These are phyloP conservation scores for Sporothrix globosa DNA, from an alignment of 2,329 filamentous ascomycete species.

Conservation along the genomic window DNA sequence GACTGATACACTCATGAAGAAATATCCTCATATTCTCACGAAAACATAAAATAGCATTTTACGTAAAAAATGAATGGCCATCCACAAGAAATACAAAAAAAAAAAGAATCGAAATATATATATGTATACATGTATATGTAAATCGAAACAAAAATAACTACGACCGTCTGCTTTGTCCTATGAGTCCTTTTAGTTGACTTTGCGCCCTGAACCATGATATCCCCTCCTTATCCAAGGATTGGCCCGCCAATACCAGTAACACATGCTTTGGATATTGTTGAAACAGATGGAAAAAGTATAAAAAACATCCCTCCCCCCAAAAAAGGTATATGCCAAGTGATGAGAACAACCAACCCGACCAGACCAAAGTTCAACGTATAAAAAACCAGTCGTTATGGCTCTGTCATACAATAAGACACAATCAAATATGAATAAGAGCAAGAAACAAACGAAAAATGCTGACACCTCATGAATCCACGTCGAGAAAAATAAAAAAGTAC, in stretches of 20 bases:
- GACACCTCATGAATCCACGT: background rate
- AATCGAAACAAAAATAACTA: background rate
- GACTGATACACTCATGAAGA: no score
- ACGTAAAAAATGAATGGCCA: background rate
- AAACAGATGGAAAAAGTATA: background rate
- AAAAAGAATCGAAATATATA: conserved; percentile 11
- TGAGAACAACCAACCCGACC: background rate
- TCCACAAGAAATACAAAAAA: conserved; percentile 15
- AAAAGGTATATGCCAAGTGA: background rate
- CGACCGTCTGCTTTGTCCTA: background rate
- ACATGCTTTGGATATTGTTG: conserved; percentile 15
- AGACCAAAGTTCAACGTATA: background rate
- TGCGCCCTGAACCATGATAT: background rate
- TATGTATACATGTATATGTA: no score
- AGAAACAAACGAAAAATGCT: conserved; percentile 2
- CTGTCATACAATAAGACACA: conserved; percentile 16
- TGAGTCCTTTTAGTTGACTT: conserved; percentile 5
- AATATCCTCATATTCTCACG: background rate
- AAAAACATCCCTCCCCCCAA: conserved; percentile 13
- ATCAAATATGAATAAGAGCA: background rate
- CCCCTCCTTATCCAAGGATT: background rate
- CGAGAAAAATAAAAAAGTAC: background rate
- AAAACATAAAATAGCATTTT: background rate
- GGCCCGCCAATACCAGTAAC: conserved; percentile 24
- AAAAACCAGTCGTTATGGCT: conserved; percentile 3